phyloP scores from a whole-genome alignment of 441 rosid species.

The Euphorbia celastroides region DNA sequence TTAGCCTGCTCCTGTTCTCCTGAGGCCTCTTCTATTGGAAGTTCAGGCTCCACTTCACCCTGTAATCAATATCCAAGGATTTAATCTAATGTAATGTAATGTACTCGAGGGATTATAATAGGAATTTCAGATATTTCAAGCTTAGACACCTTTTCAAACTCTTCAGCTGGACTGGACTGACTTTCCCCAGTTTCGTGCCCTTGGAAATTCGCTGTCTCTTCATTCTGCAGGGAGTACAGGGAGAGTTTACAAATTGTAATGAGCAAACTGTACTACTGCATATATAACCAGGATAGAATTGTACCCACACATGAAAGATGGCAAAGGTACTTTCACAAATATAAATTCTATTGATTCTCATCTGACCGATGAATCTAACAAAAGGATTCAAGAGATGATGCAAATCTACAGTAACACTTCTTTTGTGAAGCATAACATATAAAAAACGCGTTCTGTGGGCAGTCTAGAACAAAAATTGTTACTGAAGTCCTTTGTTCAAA shows the following conservation, averaged over 20 bases:
- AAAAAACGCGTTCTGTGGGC: background rate
- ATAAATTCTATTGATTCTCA: background rate
- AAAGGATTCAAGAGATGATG: background rate
- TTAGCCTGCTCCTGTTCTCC: slow-evolving; percentile 41
- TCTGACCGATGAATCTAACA: background rate
- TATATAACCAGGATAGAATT: background rate
- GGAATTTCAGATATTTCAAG: background rate
- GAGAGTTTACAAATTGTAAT: background rate
- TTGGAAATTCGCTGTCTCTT: slow-evolving; percentile 35
- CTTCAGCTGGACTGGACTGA: slow-evolving; percentile 36
- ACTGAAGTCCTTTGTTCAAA: background rate
- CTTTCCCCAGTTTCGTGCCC: slow-evolving; percentile 41
- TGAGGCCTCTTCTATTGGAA: slow-evolving; percentile 30
- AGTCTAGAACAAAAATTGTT: background rate
- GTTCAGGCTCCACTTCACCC: slow-evolving; percentile 47
- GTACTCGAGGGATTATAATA: background rate
- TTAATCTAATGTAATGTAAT: background rate
- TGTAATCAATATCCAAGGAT: slow-evolving; percentile 30
- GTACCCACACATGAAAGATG: background rate
- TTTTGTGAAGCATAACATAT: background rate
- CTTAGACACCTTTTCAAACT: slow-evolving; percentile 41
- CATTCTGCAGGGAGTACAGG: slow-evolving; percentile 36
- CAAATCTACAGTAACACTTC: background rate
- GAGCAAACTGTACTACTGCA: background rate
- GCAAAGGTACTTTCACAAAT: background rate